Conservation (phyloP, 768 basidiomycete genomes). For the Lanmaoa pseudosensibilis region DNA sequence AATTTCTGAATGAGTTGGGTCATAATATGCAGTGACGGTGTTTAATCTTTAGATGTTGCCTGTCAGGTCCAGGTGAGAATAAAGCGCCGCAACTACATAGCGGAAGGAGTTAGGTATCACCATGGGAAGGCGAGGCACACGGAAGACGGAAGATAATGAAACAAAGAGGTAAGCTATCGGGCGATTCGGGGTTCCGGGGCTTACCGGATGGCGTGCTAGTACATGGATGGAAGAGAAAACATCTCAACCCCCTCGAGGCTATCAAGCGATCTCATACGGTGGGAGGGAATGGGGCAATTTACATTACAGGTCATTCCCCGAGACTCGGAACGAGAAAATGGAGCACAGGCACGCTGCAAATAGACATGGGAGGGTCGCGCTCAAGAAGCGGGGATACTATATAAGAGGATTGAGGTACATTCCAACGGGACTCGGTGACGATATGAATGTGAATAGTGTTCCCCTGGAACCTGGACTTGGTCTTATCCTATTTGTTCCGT, state of each 20-base stretch:
- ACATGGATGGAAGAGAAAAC: not conserved
- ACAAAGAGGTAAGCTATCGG: no score
- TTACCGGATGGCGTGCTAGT: not conserved
- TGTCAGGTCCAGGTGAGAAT: not conserved
- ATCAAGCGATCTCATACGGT: not conserved
- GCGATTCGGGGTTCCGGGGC: not conserved
- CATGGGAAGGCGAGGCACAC: not conserved
- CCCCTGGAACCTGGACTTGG: no score
- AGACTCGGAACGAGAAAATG: not conserved
- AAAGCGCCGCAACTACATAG: not conserved
- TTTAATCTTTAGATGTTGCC: not conserved
- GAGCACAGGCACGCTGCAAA: not conserved
- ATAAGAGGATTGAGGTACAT: no score
- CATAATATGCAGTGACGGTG: no score
- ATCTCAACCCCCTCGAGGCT: not conserved
- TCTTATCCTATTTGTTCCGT: no score
- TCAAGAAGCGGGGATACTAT: not conserved
- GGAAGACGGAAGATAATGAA: not conserved
- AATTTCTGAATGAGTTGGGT: not conserved
- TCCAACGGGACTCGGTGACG: no score
- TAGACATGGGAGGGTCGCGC: not conserved
- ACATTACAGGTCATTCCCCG: not conserved
- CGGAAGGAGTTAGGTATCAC: not conserved
- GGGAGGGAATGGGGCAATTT: not conserved
- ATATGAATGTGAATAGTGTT: no score